Evolutionary conservation across 2,329 filamentous ascomycete species (phyloP).

Genomic region (Lasiodiplodia gonubiensis): DNA sequence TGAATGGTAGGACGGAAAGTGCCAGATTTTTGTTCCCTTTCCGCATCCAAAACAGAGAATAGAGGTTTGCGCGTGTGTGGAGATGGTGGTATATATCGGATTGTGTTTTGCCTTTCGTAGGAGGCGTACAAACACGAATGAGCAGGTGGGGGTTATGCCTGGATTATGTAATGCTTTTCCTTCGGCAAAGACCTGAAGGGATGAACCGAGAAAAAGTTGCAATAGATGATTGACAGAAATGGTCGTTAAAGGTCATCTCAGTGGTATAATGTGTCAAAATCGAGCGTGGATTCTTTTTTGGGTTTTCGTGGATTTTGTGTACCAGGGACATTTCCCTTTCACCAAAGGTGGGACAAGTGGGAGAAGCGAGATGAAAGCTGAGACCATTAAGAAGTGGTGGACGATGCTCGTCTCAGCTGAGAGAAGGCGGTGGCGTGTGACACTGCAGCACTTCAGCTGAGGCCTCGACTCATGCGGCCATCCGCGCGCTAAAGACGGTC

Average conservation of each 20-base stretch:
- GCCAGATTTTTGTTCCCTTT: background rate
- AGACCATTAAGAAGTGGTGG: conserved; percentile 1
- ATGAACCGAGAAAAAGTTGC: conserved; percentile 7
- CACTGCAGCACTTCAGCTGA: conserved; percentile 7
- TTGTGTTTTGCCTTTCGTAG: background rate
- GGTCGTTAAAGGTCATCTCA: conserved; percentile 22
- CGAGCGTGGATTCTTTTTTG: background rate
- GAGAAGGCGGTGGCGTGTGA: conserved; percentile 2
- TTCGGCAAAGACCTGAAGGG: background rate
- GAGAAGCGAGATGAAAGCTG: conserved; percentile 10
- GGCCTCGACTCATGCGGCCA: background rate
- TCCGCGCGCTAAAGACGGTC: background rate
- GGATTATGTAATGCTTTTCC: conserved; percentile 19
- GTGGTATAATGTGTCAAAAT: background rate
- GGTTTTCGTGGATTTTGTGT: conserved; percentile 12
- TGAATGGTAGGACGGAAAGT: conserved; percentile 1
- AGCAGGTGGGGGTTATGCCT: background rate
- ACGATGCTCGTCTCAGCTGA: conserved; percentile 5
- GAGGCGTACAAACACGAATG: background rate
- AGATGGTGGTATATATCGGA: background rate
- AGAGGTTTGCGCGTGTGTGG: background rate
- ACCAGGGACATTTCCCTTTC: background rate
- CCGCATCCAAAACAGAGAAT: background rate
- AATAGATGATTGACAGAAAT: conserved; percentile 9
- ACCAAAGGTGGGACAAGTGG: background rate